Conservation (phyloP, 2,329 filamentous ascomycete genomes). For the Chaetomiaceae sp. region DNA sequence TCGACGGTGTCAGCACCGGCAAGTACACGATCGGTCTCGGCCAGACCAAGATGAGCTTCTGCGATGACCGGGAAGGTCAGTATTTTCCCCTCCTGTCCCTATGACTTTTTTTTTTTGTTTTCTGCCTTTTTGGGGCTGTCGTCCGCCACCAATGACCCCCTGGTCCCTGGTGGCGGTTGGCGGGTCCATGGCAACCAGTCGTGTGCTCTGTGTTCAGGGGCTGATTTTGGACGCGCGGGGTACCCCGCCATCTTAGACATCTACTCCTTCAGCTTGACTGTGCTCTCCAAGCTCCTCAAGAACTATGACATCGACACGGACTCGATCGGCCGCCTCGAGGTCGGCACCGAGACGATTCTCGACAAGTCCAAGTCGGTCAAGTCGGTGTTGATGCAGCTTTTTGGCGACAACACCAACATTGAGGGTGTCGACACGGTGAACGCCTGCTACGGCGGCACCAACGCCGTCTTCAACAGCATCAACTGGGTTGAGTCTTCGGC, state of each 20-base stretch:
- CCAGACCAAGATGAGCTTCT: constrained; percentile 90
- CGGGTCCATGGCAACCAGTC: constrained; percentile 11
- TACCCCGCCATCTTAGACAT: constrained; percentile 53
- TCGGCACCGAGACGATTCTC: constrained; percentile 77
- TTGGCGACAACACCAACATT: constrained; percentile 75
- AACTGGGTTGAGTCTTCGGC: constrained; percentile 84
- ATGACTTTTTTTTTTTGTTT: not conserved
- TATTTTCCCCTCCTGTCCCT: constrained; percentile 12
- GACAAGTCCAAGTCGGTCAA: constrained; percentile 92
- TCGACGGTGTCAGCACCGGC: constrained; percentile 73
- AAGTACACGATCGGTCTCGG: constrained; percentile 91
- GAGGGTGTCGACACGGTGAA: constrained; percentile 81
- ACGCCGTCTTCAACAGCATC: constrained; percentile 73
- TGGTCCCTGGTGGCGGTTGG: constrained; percentile 5
- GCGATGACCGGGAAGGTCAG: constrained; percentile 80
- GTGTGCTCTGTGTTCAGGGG: constrained; percentile 17
- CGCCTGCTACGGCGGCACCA: constrained; percentile 82
- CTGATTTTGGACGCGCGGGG: constrained; percentile 17
- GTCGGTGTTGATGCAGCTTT: constrained; percentile 81
- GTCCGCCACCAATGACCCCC: constrained; percentile 3
- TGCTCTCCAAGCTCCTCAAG: constrained; percentile 67
- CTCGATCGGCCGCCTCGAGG: constrained; percentile 73
- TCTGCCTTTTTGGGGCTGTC: no score
- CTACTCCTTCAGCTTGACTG: constrained; percentile 79
- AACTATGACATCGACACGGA: constrained; percentile 79